A percentile compares a stretch with the other conserved stretches of the same genome.
Conservation (phyloP, 805 yeast species). For the Cyberlindnera veronae region DNA sequence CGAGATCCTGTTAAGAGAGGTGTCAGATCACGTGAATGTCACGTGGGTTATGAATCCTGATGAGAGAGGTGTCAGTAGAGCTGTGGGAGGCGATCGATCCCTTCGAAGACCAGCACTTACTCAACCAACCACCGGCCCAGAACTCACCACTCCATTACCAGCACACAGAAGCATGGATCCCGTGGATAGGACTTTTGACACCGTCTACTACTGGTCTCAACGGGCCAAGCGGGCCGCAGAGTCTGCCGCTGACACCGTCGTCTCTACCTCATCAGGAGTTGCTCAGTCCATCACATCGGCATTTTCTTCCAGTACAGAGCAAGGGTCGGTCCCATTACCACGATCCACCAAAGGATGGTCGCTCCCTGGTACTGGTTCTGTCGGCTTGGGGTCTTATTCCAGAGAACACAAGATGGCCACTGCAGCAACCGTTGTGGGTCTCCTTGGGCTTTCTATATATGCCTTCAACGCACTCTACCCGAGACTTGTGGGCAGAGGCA, state of each 20-base stretch:
- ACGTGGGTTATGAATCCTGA: too few species aligned
- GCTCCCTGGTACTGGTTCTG: neutral
- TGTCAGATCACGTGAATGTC: too few species aligned
- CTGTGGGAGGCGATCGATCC: too few species aligned
- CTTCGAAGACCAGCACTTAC: too few species aligned
- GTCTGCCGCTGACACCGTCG: constrained; percentile 6
- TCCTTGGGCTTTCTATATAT: constrained; percentile 4
- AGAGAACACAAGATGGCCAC: constrained; percentile 2
- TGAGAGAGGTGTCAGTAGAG: constrained; percentile 1
- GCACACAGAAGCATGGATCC: too few species aligned
- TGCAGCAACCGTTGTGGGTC: neutral
- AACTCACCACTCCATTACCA: too few species aligned
- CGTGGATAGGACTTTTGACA: constrained; percentile 18
- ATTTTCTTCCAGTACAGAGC: neutral
- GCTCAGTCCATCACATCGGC: constrained; percentile 5
- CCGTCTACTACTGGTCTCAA: constrained; percentile 20
- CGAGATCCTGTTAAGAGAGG: neutral
- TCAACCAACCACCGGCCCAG: too few species aligned
- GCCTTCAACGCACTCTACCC: too few species aligned
- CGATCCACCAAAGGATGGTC: too few species aligned
- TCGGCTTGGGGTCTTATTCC: neutral
- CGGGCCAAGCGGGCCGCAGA: constrained; percentile 5
- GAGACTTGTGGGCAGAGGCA: too few species aligned
- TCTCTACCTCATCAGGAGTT: constrained; percentile 2
- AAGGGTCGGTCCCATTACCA: too few species aligned